phyloP scores from a whole-genome alignment of 306 rosid species.

The Senna siamea region DNA sequence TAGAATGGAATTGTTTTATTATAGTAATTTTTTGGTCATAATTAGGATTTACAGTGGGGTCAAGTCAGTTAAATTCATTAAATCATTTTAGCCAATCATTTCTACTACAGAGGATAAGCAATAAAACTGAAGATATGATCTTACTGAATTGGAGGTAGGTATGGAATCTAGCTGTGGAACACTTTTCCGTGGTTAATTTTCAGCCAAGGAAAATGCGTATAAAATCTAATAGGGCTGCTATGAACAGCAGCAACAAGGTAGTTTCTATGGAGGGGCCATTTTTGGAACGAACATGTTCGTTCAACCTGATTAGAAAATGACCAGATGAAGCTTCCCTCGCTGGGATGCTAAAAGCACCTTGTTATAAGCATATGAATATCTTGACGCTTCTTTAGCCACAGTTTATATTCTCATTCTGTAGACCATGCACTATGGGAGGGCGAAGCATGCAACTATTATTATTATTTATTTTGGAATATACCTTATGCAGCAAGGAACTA shows the following conservation, averaged over 20 bases:
- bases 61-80: no score
- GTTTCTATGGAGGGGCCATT: conserved; percentile 24
- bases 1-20: no score
- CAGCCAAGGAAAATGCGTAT: conserved; percentile 31
- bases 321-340: conserved; percentile 23
- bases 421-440: conserved; percentile 32
- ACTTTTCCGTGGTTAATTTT: conserved; percentile 30
- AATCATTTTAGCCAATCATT: no score
- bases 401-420: conserved; percentile 38
- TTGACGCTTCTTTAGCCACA: conserved; percentile 26
- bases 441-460: conserved; percentile 27
- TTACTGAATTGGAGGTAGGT: conserved; percentile 20
- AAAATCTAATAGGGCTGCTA: conserved; percentile 30
- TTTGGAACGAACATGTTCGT: conserved; percentile 40
- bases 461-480: conserved; percentile 25
- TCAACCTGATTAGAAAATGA: conserved; percentile 27
- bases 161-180: conserved; percentile 46
- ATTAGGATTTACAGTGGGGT: no score
- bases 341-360: conserved; percentile 31
- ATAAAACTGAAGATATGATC: conserved; percentile 10
- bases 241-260: conserved; percentile 39
- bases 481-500: conserved; percentile 26
- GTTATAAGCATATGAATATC: conserved; percentile 26
- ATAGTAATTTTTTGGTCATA: no score
- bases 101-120: no score